A percentile compares a stretch with the other conserved stretches of the same genome.
Evolutionary conservation across 2,329 filamentous ascomycete genomes (phyloP).

Genomic region (Ophiognomonia clavigignenti-juglandacearum): DNA sequence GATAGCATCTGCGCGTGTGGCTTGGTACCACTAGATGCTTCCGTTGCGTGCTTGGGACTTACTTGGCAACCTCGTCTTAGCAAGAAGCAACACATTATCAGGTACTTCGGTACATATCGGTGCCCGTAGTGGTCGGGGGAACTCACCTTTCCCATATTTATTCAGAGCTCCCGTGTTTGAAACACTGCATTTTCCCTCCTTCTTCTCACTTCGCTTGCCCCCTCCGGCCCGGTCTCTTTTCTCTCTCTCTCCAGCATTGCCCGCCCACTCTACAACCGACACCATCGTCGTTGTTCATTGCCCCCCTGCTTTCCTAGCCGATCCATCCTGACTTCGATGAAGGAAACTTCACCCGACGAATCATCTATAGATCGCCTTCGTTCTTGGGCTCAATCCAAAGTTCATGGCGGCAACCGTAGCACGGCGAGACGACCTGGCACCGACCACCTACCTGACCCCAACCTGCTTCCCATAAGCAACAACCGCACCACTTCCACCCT

Average conservation of each 20-base stretch:
- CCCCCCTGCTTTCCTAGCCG: conserved; percentile 13
- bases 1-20: too few relatives aligned
- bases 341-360: conserved; percentile 41
- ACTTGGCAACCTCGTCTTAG: too few relatives aligned
- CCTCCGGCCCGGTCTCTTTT: neutral
- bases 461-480: conserved; percentile 34
- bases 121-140: too few relatives aligned
- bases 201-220: neutral
- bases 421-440: conserved; percentile 8
- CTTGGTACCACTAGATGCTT: too few relatives aligned
- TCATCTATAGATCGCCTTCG: conserved; percentile 24
- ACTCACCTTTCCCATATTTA: neutral
- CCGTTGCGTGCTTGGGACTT: too few relatives aligned
- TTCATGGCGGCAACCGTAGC: conserved; percentile 21
- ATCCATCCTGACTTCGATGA: conserved; percentile 50
- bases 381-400: conserved; percentile 25
- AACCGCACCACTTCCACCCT: conserved; percentile 20
- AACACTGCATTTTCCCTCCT: neutral
- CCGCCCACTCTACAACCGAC: neutral
- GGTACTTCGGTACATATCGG: neutral
- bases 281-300: conserved; percentile 5
- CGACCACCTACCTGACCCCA: neutral
- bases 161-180: neutral
- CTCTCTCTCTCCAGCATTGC: neutral
- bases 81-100: neutral